Percentiles rank a stretch among this genome's conserved stretches.
phyloP scores from a whole-genome alignment of 441 rosid species.

The Hura crepitans region DNA sequence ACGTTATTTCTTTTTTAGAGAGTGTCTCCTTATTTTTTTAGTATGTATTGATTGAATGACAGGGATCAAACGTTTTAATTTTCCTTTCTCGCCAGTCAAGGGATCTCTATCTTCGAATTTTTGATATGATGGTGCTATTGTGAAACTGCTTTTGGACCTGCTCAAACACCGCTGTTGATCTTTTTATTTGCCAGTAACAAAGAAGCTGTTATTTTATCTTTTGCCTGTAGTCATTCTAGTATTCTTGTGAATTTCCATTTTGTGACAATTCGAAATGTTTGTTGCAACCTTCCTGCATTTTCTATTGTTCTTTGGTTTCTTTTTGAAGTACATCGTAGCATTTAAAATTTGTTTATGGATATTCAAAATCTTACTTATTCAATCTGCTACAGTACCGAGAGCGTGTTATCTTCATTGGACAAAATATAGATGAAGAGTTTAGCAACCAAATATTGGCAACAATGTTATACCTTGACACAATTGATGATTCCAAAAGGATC shows the following conservation, averaged over 20 bases:
- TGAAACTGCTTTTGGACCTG: neutral
- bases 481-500: conserved; percentile 62
- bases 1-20: neutral
- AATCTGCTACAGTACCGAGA: conserved; percentile 71
- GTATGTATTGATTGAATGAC: neutral
- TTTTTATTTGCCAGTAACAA: neutral
- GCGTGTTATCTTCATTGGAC: conserved; percentile 75
- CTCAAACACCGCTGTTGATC: neutral
- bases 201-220: neutral
- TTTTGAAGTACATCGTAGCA: neutral
- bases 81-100: neutral
- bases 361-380: conserved; percentile 17
- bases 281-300: neutral
- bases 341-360: neutral
- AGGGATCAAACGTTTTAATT: neutral
- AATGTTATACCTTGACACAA: conserved; percentile 79
- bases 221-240: neutral
- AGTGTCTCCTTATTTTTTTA: neutral
- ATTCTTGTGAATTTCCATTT: neutral
- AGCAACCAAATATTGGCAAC: conserved; percentile 89
- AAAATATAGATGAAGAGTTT: conserved; percentile 69
- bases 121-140: neutral
- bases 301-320: conserved; percentile 8
- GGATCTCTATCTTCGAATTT: neutral
- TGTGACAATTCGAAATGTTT: neutral